Conservation (phyloP, 768 basidiomycete genomes). For the Rhodotorula taiwanensis region DNA sequence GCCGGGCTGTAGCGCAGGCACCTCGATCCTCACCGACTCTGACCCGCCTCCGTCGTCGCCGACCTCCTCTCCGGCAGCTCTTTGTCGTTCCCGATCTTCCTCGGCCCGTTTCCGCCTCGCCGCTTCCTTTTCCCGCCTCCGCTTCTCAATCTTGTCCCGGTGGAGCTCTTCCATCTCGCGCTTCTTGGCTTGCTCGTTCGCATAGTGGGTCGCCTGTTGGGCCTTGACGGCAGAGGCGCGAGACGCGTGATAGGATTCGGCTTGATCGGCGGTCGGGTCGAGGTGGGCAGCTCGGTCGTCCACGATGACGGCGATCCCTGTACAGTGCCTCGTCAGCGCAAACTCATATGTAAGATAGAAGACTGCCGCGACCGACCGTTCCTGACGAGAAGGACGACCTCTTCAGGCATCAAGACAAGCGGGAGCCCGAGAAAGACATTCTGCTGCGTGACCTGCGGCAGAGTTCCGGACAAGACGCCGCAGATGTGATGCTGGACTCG, state of each 20-base stretch:
- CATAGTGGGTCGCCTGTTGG: constrained; percentile 54
- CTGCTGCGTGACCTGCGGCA: constrained; percentile 91
- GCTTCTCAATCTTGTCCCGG: constrained; percentile 50
- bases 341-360: too few relatives aligned
- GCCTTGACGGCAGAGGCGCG: constrained; percentile 48
- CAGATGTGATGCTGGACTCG: constrained; percentile 75
- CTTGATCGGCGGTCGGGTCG: constrained; percentile 37
- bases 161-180: constrained; percentile 52
- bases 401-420: constrained; percentile 78
- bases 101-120: constrained; percentile 45
- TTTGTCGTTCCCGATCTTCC: constrained; percentile 61
- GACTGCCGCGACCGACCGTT: constrained; percentile 61
- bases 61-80: not conserved
- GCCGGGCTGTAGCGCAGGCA: constrained; percentile 11
- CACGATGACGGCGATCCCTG: constrained; percentile 70
- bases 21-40: not conserved
- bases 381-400: constrained; percentile 76
- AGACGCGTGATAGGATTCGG: constrained; percentile 11
- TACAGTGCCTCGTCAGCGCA: not conserved
- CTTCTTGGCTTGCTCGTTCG: constrained; percentile 50
- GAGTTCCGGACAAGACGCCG: constrained; percentile 77
- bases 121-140: constrained; percentile 35
- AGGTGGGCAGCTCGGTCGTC: constrained; percentile 60
- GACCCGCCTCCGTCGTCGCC: not conserved
- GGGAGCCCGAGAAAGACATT: constrained; percentile 95